These are phyloP conservation scores for Salix udensis DNA, from an alignment of 345 rosid genomes.

Conservation along the genomic window DNA sequence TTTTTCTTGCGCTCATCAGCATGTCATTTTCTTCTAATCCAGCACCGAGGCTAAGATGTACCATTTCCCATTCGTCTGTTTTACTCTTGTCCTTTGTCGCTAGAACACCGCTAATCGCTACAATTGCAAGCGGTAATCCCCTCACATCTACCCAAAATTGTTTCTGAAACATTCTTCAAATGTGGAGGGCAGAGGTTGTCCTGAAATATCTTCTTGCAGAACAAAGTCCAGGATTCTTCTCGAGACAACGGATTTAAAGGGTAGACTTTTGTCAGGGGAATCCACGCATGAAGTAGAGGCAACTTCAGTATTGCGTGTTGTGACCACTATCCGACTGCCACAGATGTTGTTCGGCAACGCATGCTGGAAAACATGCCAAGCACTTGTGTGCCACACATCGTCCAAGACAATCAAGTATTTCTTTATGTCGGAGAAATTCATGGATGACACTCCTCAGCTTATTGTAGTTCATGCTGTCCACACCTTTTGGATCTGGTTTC, in stretches of 20 bases:
- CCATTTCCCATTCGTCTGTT: conserved; percentile 8
- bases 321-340: conserved; percentile 8
- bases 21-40: background rate
- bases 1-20: background rate
- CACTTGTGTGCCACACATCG: background rate
- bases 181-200: background rate
- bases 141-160: background rate
- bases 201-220: conserved; percentile 3
- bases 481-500: conserved; percentile 5
- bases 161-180: background rate
- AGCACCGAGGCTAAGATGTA: background rate
- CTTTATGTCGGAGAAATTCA: background rate
- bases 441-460: background rate
- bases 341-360: background rate
- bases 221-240: background rate
- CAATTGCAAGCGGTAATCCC: conserved; percentile 11
- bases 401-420: conserved; percentile 6
- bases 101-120: background rate
- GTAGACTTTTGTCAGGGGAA: background rate
- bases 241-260: background rate
- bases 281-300: background rate
- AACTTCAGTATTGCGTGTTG: background rate
- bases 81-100: background rate
- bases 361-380: background rate
- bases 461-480: background rate